Percentiles rank a stretch among this genome's conserved stretches.
Evolutionary conservation across 305 asterid species (phyloP).

Genomic region (Fraxinus greggii): DNA sequence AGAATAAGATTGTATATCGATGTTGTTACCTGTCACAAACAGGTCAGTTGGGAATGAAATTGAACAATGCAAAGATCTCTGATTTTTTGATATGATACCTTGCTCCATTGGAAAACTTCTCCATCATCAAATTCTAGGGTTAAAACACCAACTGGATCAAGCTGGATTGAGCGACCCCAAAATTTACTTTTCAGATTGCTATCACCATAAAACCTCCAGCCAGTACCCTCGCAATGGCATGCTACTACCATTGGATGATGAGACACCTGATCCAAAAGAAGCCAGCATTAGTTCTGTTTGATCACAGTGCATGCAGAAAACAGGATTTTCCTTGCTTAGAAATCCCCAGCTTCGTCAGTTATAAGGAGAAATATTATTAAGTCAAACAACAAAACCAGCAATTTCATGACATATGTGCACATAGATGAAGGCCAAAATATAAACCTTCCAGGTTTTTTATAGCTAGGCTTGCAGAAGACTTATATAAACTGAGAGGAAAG

Average conservation of each 20-base stretch:
- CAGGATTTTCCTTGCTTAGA: background rate
- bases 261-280: conserved; percentile 68
- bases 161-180: conserved; percentile 98
- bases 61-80: conserved; percentile 4
- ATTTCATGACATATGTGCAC: background rate
- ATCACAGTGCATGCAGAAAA: conserved; percentile 13
- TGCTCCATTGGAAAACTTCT: conserved; percentile 86
- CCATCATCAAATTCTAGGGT: conserved; percentile 94
- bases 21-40: conserved; percentile 71
- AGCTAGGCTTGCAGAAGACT: background rate
- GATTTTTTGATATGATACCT: conserved; percentile 46
- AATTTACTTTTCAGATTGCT: conserved; percentile 92
- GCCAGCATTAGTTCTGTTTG: conserved; percentile 16
- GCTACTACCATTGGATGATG: conserved; percentile 97
- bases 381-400: background rate
- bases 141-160: conserved; percentile 83
- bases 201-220: conserved; percentile 91
- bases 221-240: conserved; percentile 92
- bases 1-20: conserved; percentile 93
- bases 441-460: background rate
- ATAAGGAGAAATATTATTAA: background rate
- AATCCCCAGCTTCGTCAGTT: background rate
- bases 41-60: conserved; percentile 25
- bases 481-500: background rate
- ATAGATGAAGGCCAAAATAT: background rate